Percentiles rank a stretch among this genome's conserved stretches.
Conservation (phyloP, 1,284 basidiomycete genomes). For the Spongiforma sp. region DNA sequence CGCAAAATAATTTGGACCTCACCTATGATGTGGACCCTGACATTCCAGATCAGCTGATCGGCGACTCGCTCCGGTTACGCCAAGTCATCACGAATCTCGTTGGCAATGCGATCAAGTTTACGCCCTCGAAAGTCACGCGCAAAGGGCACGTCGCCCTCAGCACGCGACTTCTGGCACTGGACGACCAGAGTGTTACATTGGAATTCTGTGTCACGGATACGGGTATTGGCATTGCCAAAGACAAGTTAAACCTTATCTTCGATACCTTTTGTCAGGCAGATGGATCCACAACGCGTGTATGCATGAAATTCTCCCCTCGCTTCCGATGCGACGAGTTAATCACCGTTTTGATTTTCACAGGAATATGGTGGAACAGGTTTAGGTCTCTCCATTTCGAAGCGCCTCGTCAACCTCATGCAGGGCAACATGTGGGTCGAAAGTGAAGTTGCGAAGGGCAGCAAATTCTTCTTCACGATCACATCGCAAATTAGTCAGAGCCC, state of each 20-base stretch:
- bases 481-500: constrained; percentile 82
- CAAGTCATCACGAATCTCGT: constrained; percentile 97
- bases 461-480: constrained; percentile 97
- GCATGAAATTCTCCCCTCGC: constrained; percentile 33
- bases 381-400: constrained; percentile 94
- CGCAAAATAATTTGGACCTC: constrained; percentile 96
- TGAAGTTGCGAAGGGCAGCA: constrained; percentile 90
- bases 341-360: constrained; percentile 41
- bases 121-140: constrained; percentile 74
- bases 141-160: constrained; percentile 94
- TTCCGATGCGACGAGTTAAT: constrained; percentile 24
- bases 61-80: constrained; percentile 92
- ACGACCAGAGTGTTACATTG: constrained; percentile 83
- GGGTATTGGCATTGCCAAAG: constrained; percentile 99
- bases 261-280: constrained; percentile 99
- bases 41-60: constrained; percentile 97
- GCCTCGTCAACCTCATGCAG: constrained; percentile 96
- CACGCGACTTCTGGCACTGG: constrained; percentile 77
- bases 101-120: constrained; percentile 97
- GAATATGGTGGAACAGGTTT: constrained; percentile 99
- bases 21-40: constrained; percentile 97
- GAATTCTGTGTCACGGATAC: constrained; percentile 99
- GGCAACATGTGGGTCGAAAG: constrained; percentile 99
- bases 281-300: constrained; percentile 86
- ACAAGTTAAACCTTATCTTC: constrained; percentile 98